Base-by-base conservation (phyloP, 441 rosid genomes). In the Pelargonium cotyledonis region DNA sequence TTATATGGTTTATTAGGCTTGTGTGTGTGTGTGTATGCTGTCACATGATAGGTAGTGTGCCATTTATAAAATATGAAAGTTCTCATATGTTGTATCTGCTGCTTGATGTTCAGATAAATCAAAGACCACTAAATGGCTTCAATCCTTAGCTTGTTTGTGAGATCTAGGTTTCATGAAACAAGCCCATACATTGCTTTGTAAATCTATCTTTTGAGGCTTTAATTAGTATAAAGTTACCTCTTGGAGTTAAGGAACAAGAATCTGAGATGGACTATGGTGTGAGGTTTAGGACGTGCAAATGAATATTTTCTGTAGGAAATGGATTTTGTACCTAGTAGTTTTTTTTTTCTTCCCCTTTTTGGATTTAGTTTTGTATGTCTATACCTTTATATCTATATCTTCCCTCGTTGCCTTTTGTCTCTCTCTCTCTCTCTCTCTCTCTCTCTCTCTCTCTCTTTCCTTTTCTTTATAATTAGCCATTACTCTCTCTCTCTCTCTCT, bases 81-180 rank as follows among this genome's bases (percentile, higher is more conserved):
- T 35, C 49, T 31, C 44, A 18, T 43, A 44, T 61, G 55, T 46
- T 26, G 12, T 63, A 47, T 2, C 9, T 9, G 38, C 40, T 1
- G 41, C 47, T 64, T 35, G 23, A 11, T 21, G 40, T 10, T 64
- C 18, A 44, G 66, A 35, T 64, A 41, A 38, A 64, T 40, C 66
- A 64, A 35, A 14, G 46, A 16, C 40, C 47, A n/a, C 47, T 64
- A 15, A 38, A 64, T 16, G 31, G 47, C 15, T 64, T 64, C 66
- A 64, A 64, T 35, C 66, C 40, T 64, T 64, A n/a, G 58, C 58
- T 15, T 51, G 66, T 15, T 29, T 63, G 65, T 11, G 14, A 63
- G 19, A 61, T 61, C 35, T 63, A 63, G 65, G 65, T 31, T 63
- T 63, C 44, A 7, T 8, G 18, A 63, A 31, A 63, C 44, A 63